phyloP scores from a whole-genome alignment of 805 yeast species.

The Pichia californica region DNA sequence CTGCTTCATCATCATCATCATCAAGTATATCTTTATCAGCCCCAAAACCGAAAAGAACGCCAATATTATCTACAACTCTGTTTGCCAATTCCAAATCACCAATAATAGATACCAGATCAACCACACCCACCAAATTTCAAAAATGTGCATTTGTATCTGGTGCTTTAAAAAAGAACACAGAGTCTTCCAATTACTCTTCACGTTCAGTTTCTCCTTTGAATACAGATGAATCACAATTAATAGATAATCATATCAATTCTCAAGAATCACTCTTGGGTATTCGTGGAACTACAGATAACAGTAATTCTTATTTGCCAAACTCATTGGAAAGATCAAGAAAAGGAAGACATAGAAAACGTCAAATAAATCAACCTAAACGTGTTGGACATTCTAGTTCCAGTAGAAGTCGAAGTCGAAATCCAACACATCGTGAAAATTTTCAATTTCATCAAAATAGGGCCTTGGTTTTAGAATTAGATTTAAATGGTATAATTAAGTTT shows the following conservation, averaged over 20 bases:
- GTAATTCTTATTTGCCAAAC: no score
- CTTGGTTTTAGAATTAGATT: slow-evolving; percentile 75
- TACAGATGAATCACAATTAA: not conserved
- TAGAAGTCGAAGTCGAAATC: not conserved
- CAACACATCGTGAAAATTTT: not conserved
- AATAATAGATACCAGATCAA: not conserved
- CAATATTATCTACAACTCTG: not conserved
- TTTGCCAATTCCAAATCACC: not conserved
- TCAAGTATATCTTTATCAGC: slow-evolving; percentile 1
- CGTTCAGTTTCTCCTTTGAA: slow-evolving; percentile 7
- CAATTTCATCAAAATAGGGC: slow-evolving; percentile 27
- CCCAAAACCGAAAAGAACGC: slow-evolving; percentile 2
- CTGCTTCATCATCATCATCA: not conserved
- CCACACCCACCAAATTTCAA: not conserved
- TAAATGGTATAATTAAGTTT: slow-evolving; percentile 72
- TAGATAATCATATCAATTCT: no score
- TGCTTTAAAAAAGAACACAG: no score
- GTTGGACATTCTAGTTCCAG: no score
- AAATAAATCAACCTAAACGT: no score
- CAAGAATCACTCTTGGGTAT: no score
- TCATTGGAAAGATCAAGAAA: not conserved
- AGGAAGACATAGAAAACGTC: not conserved
- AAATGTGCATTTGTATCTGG: no score
- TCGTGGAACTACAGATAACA: no score
- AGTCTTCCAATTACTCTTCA: slow-evolving; percentile 2